Conservation (phyloP, 2,329 filamentous ascomycete genomes). For the Penicillium verrucosum region DNA sequence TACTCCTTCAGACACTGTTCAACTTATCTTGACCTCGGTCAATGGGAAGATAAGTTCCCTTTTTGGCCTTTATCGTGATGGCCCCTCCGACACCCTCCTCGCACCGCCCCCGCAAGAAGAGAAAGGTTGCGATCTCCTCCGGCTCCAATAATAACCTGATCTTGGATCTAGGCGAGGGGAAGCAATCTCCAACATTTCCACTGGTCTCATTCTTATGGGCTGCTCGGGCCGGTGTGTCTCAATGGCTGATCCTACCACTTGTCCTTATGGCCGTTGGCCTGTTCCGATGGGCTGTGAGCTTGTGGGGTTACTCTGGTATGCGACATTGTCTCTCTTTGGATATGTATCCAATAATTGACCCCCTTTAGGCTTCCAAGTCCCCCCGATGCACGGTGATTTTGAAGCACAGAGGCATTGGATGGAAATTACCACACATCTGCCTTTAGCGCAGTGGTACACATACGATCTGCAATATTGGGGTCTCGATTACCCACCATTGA, state of each 20-base stretch:
- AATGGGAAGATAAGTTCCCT: conserved; percentile 25
- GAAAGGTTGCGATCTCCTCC: conserved; percentile 35
- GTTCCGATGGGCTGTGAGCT: conserved; percentile 85
- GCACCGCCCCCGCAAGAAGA: conserved; percentile 47
- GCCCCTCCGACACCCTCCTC: conserved; percentile 32
- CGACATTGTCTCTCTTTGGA: background rate
- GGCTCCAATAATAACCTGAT: conserved; percentile 44
- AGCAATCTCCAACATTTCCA: conserved; percentile 70
- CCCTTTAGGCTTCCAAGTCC: conserved; percentile 65
- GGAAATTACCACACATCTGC: conserved; percentile 87
- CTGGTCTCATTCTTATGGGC: conserved; percentile 94
- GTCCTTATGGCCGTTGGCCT: conserved; percentile 87
- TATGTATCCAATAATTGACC: conserved; percentile 9
- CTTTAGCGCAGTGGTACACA: conserved; percentile 95
- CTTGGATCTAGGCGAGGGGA: conserved; percentile 44
- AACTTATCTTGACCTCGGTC: conserved; percentile 1
- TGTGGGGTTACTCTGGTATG: conserved; percentile 93
- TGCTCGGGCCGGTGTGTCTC: conserved; percentile 72
- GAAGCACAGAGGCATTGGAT: conserved; percentile 99
- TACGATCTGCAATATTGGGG: conserved; percentile 98
- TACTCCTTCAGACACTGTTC: background rate
- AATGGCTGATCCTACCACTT: conserved; percentile 88
- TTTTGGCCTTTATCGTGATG: conserved; percentile 23
- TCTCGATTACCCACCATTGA: conserved; percentile 93
- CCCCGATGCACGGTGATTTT: conserved; percentile 94